Evolutionary conservation across 495 filamentous ascomycete species (phyloP).

Genomic region (Paragyromitra xinjiangensis): DNA sequence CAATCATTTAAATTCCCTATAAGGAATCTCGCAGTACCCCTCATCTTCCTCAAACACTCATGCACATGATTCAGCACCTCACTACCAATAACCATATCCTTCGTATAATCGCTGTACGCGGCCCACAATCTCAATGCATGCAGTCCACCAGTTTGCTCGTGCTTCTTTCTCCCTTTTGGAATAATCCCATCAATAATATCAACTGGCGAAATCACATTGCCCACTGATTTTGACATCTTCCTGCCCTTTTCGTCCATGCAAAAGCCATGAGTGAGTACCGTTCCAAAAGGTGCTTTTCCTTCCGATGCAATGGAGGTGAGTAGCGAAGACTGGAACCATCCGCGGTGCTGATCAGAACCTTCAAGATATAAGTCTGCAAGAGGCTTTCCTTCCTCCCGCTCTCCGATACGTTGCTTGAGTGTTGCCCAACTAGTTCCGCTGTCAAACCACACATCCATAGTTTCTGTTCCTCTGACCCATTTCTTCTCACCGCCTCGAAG

Average conservation of each 20-base stretch:
- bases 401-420: conserved; percentile 35
- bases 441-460: conserved; percentile 99
- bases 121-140: conserved; percentile 75
- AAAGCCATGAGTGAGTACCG: conserved; percentile 93
- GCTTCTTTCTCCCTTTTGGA: conserved; percentile 23
- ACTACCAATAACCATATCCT: conserved; percentile 80
- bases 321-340: conserved; percentile 99
- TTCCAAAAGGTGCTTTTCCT: conserved; percentile 74
- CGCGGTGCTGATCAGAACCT: conserved; percentile 93
- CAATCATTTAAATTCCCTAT: conserved; percentile 79
- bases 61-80: conserved; percentile 78
- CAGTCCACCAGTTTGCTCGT: conserved; percentile 23
- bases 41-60: conserved; percentile 79
- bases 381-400: conserved; percentile 57
- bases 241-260: conserved; percentile 85
- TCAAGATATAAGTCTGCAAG: conserved; percentile 91
- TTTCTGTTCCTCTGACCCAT: conserved; percentile 80
- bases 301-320: conserved; percentile 75
- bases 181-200: conserved; percentile 79
- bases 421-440: conserved; percentile 92
- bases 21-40: conserved; percentile 86
- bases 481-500: conserved; percentile 47
- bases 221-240: conserved; percentile 98
- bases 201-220: conserved; percentile 83
- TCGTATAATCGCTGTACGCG: conserved; percentile 88